phyloP scores from a whole-genome alignment of 2,329 filamentous ascomycete species.

The Trichoderma sp. region DNA sequence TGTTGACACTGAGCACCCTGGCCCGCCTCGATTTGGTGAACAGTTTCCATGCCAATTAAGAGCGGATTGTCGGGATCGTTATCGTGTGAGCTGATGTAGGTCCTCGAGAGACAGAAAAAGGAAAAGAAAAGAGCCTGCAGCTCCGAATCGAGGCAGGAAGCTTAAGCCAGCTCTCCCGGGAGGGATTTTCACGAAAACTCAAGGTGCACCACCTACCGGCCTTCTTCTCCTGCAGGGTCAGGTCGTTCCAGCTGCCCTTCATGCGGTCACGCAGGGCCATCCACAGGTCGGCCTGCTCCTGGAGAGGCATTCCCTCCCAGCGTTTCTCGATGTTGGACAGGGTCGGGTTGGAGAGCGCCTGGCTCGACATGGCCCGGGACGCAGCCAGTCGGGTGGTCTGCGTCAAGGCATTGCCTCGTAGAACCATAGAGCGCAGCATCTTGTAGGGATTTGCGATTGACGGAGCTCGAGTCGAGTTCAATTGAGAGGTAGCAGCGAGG shows the following conservation, averaged over 20 bases:
- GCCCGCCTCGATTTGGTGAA: background rate
- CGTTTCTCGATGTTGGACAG: slow-evolving; percentile 98
- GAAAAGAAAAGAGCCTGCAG: background rate
- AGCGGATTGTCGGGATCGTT: background rate
- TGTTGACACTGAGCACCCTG: background rate
- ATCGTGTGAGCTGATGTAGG: background rate
- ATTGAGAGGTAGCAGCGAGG: slow-evolving; percentile 29
- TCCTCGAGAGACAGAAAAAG: background rate
- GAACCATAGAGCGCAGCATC: slow-evolving; percentile 55
- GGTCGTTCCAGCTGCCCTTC: slow-evolving; percentile 95
- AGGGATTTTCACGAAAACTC: slow-evolving; percentile 33
- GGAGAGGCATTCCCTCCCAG: slow-evolving; percentile 96
- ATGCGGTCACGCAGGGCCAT: slow-evolving; percentile 97
- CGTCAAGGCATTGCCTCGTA: slow-evolving; percentile 50
- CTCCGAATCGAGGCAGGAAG: background rate
- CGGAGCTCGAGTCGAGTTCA: slow-evolving; percentile 26
- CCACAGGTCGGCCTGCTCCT: slow-evolving; percentile 99
- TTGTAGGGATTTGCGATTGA: slow-evolving; percentile 24
- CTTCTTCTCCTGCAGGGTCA: slow-evolving; percentile 98
- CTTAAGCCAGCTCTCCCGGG: slow-evolving; percentile 21
- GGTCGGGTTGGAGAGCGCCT: slow-evolving; percentile 96
- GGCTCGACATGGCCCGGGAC: slow-evolving; percentile 62
- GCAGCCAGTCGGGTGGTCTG: slow-evolving; percentile 44
- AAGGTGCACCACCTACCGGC: slow-evolving; percentile 68
- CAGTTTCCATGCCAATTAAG: background rate